These are phyloP conservation scores for Fusarium dimerum DNA, from an alignment of 2,329 filamentous ascomycete species.

Conservation along the genomic window DNA sequence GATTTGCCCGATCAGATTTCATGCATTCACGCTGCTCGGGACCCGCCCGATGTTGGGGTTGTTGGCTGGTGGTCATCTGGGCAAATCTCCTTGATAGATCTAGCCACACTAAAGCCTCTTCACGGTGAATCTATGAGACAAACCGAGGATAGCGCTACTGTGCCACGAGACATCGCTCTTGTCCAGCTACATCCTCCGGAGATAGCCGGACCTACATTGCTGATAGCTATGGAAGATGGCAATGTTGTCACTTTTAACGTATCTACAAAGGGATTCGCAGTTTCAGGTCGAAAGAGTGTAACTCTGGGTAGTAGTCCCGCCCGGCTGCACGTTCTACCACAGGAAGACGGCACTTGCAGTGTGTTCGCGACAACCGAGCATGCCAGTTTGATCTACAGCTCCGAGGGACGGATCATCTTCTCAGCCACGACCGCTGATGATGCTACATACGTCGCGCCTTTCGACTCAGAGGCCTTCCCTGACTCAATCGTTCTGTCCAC, in stretches of 20 bases:
- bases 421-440: constrained; percentile 91
- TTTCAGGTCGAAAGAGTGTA: constrained; percentile 77
- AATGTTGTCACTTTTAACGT: constrained; percentile 84
- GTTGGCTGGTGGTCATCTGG: constrained; percentile 89
- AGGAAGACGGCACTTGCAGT: constrained; percentile 67
- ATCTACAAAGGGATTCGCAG: constrained; percentile 56
- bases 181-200: constrained; percentile 71
- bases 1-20: constrained; percentile 69
- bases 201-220: constrained; percentile 67
- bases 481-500: constrained; percentile 81
- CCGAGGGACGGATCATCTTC: constrained; percentile 85
- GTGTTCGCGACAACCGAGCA: constrained; percentile 95
- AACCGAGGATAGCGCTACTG: constrained; percentile 68
- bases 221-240: constrained; percentile 90
- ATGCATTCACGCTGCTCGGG: constrained; percentile 73
- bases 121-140: constrained; percentile 63
- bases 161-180: constrained; percentile 80
- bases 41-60: constrained; percentile 67
- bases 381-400: constrained; percentile 88
- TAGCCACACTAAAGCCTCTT: constrained; percentile 66
- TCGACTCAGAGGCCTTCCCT: constrained; percentile 80
- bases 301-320: constrained; percentile 85
- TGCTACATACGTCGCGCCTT: constrained; percentile 77
- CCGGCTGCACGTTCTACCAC: constrained; percentile 75
- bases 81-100: constrained; percentile 70